A percentile compares a stretch with the other conserved stretches of the same genome.
phyloP scores from a whole-genome alignment of 2,329 filamentous ascomycete genomes.

The Immersiporthe knoxdaviesiana region DNA sequence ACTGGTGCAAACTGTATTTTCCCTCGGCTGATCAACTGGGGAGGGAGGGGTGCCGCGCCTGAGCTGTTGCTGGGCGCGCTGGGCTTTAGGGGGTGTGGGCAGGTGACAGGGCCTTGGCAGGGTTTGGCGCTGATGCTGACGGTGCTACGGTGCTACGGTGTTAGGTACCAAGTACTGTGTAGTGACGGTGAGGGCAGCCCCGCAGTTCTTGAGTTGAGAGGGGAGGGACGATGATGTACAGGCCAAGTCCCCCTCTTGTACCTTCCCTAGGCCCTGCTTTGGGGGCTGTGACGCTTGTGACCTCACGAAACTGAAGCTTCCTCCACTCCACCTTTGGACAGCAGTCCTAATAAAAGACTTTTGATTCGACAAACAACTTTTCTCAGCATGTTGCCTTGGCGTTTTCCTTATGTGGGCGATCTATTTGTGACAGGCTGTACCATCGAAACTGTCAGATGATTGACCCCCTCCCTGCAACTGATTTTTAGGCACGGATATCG shows the following conservation, averaged over 20 bases:
- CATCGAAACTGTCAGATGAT: not conserved
- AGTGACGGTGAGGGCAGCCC: not conserved
- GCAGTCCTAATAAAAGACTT: not conserved
- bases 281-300: not conserved
- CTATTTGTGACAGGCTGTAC: not conserved
- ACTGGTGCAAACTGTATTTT: not conserved
- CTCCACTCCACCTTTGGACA: not conserved
- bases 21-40: not conserved
- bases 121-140: not conserved
- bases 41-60: not conserved
- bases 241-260: constrained; percentile 4
- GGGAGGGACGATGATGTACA: constrained; percentile 1
- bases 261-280: not conserved
- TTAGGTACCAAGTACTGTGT: no score
- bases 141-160: no score
- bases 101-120: not conserved
- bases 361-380: not conserved
- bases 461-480: no score
- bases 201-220: not conserved
- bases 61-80: constrained; percentile 5
- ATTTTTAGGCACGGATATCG: not conserved
- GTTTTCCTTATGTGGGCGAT: not conserved
- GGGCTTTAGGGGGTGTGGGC: no score
- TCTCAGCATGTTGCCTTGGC: not conserved
- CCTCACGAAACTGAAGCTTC: not conserved